phyloP scores from a whole-genome alignment of 139 green algal genomes.

The Pedinophyceae sp. region DNA sequence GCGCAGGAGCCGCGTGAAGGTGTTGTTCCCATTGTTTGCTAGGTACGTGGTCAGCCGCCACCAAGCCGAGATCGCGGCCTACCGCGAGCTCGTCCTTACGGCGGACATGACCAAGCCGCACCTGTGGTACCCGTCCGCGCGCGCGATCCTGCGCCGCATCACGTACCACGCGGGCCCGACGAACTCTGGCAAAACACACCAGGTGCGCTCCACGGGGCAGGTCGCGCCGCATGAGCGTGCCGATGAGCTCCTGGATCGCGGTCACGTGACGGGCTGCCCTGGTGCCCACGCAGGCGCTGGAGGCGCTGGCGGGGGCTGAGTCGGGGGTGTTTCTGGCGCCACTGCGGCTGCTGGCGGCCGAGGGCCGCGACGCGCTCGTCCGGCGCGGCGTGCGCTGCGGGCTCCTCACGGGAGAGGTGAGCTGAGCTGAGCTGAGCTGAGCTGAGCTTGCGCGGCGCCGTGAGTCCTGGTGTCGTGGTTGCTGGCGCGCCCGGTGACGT shows the following conservation, averaged over 20 bases:
- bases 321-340: conserved; percentile 84
- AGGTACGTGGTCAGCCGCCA: too few relatives aligned
- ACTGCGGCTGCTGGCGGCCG: conserved; percentile 83
- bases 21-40: too few relatives aligned
- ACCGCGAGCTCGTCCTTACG: conserved; percentile 21
- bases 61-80: too few relatives aligned
- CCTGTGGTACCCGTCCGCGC: conserved; percentile 67
- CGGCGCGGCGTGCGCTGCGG: conserved; percentile 25
- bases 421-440: too few relatives aligned
- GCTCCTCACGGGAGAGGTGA: conserved; percentile 34
- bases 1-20: too few relatives aligned
- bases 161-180: conserved; percentile 87
- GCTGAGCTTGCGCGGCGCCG: too few relatives aligned
- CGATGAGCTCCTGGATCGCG: conserved; percentile 1
- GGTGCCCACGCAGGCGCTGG: conserved; percentile 3
- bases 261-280: background rate
- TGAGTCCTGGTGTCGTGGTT: too few relatives aligned
- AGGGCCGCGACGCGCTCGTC: conserved; percentile 54
- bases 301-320: conserved; percentile 36
- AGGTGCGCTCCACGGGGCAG: conserved; percentile 56
- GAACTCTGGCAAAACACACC: conserved; percentile 94
- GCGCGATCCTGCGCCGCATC: conserved; percentile 58
- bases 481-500: too few relatives aligned
- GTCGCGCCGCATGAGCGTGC: conserved; percentile 12
- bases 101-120: conserved; percentile 35